These are phyloP conservation scores for Aureobasidium sp. DNA, from an alignment of 2,329 filamentous ascomycete genomes.

Conservation along the genomic window DNA sequence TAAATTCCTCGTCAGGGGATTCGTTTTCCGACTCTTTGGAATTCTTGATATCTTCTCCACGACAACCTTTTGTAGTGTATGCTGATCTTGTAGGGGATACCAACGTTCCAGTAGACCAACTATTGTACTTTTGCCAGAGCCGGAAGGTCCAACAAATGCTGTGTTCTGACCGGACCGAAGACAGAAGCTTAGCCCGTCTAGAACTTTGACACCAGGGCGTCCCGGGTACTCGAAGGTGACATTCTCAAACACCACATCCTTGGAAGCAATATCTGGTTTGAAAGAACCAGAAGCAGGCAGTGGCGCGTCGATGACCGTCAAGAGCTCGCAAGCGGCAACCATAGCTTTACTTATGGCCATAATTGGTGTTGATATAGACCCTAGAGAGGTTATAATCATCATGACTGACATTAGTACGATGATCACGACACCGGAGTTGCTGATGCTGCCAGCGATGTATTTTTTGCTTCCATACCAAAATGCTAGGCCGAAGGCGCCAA, in stretches of 20 bases:
- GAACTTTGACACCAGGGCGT: constrained; percentile 81
- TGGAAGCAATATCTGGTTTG: constrained; percentile 44
- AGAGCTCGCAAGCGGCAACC: background rate
- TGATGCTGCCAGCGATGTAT: background rate
- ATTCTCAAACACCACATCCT: constrained; percentile 77
- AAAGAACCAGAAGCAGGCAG: background rate
- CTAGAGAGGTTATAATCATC: background rate
- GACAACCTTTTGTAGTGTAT: background rate
- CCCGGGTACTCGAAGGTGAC: constrained; percentile 90
- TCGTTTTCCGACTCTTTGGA: background rate
- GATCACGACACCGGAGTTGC: background rate
- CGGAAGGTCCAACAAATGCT: constrained; percentile 95
- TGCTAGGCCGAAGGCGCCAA: constrained; percentile 56
- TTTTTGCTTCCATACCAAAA: constrained; percentile 56
- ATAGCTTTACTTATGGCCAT: background rate
- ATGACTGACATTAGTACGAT: background rate
- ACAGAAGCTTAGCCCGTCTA: constrained; percentile 72
- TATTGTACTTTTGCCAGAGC: constrained; percentile 93
- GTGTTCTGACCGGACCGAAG: constrained; percentile 83
- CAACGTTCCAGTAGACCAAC: constrained; percentile 82
- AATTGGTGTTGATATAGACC: background rate
- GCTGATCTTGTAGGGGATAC: constrained; percentile 50
- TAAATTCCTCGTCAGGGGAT: background rate
- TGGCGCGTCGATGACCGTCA: background rate
- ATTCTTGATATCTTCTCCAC: too few relatives aligned